Conservation (phyloP, 164 flowering plant species). For the Magnolia sinica region DNA sequence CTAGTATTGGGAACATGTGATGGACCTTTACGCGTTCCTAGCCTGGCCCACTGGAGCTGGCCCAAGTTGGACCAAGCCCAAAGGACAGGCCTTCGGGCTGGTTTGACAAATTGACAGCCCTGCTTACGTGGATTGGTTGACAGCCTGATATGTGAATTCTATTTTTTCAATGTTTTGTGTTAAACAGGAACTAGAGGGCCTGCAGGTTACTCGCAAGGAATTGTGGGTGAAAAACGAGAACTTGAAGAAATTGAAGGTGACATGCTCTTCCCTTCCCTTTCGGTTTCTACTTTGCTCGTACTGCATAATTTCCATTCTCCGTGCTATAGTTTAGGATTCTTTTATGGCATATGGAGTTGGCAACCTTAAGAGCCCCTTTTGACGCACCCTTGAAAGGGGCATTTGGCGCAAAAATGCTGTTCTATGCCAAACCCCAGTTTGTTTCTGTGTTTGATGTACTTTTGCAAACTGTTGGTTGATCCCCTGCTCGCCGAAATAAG, state of each 20-base stretch:
- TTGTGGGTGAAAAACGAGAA: conserved; percentile 35
- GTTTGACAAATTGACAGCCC: not conserved
- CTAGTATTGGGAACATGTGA: no score
- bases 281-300: not conserved
- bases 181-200: conserved; percentile 38
- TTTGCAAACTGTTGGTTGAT: no score
- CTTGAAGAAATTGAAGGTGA: conserved; percentile 60
- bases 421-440: no score
- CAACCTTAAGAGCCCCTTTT: no score
- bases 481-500: no score
- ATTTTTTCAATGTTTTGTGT: not conserved
- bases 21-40: not conserved
- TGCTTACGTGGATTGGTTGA: not conserved
- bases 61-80: not conserved
- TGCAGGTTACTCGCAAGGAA: conserved; percentile 27
- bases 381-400: no score
- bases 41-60: not conserved
- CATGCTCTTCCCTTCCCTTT: not conserved
- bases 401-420: no score
- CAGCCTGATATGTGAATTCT: not conserved
- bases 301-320: no score
- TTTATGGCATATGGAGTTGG: no score
- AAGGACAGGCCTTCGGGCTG: not conserved
- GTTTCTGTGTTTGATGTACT: no score
- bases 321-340: no score